These are phyloP conservation scores for Striga asiatica DNA, from an alignment of 257 asterid species.

Conservation along the genomic window DNA sequence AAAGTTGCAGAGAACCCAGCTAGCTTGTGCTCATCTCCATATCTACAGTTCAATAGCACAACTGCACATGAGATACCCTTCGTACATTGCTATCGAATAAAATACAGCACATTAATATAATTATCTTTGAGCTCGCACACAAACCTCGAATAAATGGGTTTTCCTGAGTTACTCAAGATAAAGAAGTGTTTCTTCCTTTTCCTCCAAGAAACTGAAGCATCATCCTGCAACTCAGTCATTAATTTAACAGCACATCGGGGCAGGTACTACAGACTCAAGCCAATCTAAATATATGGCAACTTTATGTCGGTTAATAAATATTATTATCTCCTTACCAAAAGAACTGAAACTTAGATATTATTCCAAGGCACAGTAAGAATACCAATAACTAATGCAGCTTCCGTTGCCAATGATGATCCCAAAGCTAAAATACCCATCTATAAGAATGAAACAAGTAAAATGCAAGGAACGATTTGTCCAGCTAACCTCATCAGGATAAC, in stretches of 20 bases:
- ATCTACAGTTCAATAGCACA: slow-evolving; percentile 33
- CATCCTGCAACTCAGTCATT: slow-evolving; percentile 62
- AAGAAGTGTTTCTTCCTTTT: slow-evolving; percentile 96
- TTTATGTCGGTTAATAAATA: neutral
- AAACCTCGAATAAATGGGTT: slow-evolving; percentile 90
- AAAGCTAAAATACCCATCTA: neutral
- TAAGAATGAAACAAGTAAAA: too few species aligned
- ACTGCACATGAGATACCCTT: slow-evolving; percentile 8
- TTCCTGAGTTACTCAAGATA: slow-evolving; percentile 86
- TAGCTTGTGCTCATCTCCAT: slow-evolving; percentile 94
- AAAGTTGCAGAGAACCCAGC: slow-evolving; percentile 98
- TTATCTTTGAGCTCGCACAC: neutral
- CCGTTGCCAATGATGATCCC: neutral
- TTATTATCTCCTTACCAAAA: neutral
- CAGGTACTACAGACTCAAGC: slow-evolving; percentile 2
- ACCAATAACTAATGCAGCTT: neutral
- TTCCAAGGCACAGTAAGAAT: neutral
- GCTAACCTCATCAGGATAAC: slow-evolving; percentile 73
- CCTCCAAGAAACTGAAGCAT: slow-evolving; percentile 90
- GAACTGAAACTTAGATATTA: neutral
- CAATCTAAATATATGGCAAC: neutral
- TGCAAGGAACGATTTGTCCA: neutral
- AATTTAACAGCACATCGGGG: slow-evolving; percentile 12
- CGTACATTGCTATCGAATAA: neutral
- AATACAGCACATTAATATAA: slow-evolving; percentile 1